These are phyloP conservation scores for Primulina huaijiensis DNA, from an alignment of 257 asterid genomes.

Conservation along the genomic window DNA sequence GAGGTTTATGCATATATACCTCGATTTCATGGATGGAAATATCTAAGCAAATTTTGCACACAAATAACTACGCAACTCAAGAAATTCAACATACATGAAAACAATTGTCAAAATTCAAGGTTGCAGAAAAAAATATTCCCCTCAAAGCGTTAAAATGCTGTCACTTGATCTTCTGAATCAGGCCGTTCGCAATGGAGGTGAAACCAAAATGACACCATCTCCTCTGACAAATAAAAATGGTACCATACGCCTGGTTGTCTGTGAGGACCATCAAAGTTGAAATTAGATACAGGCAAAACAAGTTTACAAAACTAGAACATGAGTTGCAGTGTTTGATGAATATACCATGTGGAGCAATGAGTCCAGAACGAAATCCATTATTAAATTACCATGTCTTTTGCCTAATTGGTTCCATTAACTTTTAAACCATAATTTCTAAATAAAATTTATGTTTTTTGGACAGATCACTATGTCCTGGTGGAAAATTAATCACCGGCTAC, in stretches of 20 bases:
- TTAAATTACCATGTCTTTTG: background rate
- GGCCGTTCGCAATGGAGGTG: slow-evolving; percentile 90
- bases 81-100: slow-evolving; percentile 18
- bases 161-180: slow-evolving; percentile 31
- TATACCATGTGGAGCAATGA: too few relatives aligned
- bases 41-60: background rate
- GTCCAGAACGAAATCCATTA: too few relatives aligned
- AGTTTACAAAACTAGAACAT: background rate
- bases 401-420: background rate
- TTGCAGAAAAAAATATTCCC: background rate
- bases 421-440: too few relatives aligned
- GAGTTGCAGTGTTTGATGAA: background rate
- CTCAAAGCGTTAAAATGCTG: background rate
- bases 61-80: background rate
- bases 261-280: slow-evolving; percentile 20
- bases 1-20: background rate
- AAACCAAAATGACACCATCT: slow-evolving; percentile 92
- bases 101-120: background rate
- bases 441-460: background rate
- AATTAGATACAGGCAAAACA: background rate
- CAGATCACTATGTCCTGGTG: background rate
- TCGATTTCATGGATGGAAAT: background rate
- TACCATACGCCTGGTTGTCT: slow-evolving; percentile 77
- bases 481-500: background rate
- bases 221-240: slow-evolving; percentile 93